Base-by-base conservation (phyloP, 768 basidiomycete species). In the Xerocomus brunneocitrinus region DNA sequence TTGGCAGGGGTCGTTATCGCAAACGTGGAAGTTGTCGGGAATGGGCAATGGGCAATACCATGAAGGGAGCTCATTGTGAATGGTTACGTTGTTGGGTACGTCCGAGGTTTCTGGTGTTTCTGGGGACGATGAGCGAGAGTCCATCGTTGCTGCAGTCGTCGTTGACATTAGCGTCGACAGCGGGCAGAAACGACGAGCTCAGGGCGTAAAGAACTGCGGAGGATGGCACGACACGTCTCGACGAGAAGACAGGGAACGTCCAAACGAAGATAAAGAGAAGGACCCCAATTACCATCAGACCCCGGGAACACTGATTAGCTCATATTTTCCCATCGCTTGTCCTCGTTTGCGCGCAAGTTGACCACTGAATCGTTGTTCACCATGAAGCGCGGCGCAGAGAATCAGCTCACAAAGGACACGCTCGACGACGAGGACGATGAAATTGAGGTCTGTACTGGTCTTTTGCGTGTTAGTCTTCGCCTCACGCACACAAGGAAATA, bases 351-450 rank as follows among this genome's bases (percentile, higher is more conserved):
- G 16, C 47, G n/a, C 24, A 3, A 30, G 48, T 46, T 55, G 43
- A 25, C 36, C 1, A 10, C 4, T 16, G 22, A n/a, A 19, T 51
- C 48, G 40, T 46, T 48, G 40, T 40, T 53, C 55, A 65, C 45
- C 60, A 85, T 89, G 85, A 91, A 91, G 71, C 80, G 89, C 66
- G 79, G 76, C 51, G 89, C 89, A 65, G 89, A 90, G 48, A 79
- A 71, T 55, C 85, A 91, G 60, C 63, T 91, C 32, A 74, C 77
- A 10, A 88, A 82, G 61, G 84, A 84, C 54, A 74, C 71, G 27
- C 63, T 47, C 19, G 75, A 73, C 25, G 73, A 71, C 16, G 71
- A 68, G 16, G 73, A 74, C 5, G 68, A 68, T 4, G 68, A 68
- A 10, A 62, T 69, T n/a, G 61, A 72, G 66, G 69, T 72, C 14